Percentiles rank a stretch among this genome's conserved stretches.
These are phyloP conservation scores for Rhizomucor pusillus DNA, from an alignment of 371 early-diverging fungal genomes.

Conservation along the genomic window DNA sequence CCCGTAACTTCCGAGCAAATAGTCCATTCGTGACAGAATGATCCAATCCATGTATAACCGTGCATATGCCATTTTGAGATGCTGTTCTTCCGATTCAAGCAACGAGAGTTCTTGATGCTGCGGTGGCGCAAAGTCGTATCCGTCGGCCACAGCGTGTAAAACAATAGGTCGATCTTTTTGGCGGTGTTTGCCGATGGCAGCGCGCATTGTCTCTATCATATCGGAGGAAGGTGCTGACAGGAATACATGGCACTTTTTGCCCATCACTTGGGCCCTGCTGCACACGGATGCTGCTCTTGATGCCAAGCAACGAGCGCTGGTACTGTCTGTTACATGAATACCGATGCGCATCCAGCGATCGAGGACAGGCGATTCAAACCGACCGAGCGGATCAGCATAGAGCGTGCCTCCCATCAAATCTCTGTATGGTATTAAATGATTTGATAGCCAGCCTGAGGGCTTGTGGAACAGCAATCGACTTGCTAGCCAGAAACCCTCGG, in stretches of 20 bases:
- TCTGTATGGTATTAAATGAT: conserved; percentile 26
- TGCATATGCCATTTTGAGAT: conserved; percentile 23
- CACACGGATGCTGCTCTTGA: conserved; percentile 21
- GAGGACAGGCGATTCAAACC: not conserved
- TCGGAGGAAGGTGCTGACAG: conserved; percentile 14
- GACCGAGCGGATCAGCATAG: conserved; percentile 7
- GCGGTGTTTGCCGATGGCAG: conserved; percentile 5
- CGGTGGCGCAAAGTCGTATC: conserved; percentile 18
- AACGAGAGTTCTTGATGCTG: not conserved
- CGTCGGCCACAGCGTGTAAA: conserved; percentile 28
- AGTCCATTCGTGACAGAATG: conserved; percentile 44
- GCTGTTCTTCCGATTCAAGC: conserved; percentile 18
- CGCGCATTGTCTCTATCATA: conserved; percentile 5
- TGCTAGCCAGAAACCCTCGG: conserved; percentile 40
- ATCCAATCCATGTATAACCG: conserved; percentile 44
- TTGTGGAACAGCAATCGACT: conserved; percentile 31
- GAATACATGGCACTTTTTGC: conserved; percentile 31
- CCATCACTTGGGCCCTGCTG: conserved; percentile 10
- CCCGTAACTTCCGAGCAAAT: conserved; percentile 27
- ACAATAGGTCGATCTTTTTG: conserved; percentile 1
- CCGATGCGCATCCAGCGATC: conserved; percentile 37
- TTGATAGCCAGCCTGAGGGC: conserved; percentile 24
- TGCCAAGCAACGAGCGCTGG: conserved; percentile 16
- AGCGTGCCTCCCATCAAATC: conserved; percentile 37
- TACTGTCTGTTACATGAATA: conserved; percentile 12